Evolutionary conservation across 371 early-diverging fungal species (phyloP), one percentile per base, ranked within the genome.

Genomic region (Umbelopsis sp.): DNA sequence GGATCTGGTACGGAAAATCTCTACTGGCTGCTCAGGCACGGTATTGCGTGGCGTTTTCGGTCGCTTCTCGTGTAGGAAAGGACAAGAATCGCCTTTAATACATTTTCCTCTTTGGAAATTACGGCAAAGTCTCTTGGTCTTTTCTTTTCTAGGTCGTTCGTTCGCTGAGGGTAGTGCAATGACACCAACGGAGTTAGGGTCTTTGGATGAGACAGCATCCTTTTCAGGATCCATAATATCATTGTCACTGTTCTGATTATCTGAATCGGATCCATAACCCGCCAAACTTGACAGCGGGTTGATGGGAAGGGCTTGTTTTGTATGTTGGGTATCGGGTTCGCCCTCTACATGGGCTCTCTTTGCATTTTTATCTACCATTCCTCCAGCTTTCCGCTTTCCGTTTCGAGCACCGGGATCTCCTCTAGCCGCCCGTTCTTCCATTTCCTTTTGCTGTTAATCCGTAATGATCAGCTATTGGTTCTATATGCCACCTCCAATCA

Each of bases 141-240:
- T 52, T n/a, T 66, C 41, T 62, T 10, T 70, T 53, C 16, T 37
- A 35, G n/a, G 44, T 52, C 25, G 69, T 66, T 3, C 74, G 75
- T 20, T 4, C 29, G 69, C 74, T 12, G 80, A 79, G 6, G 57
- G 57, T 44, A 84, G 46, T 9, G 75, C 46, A 14, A 82, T 70
- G 45, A 79, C 82, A 11, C 85, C 86, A 50, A 80, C 79, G 0
- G 68, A 66, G 0, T 67, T 67, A 2, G 88, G 88, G 70, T 88
- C 85, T 63, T 88, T 88, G 35, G 88, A 86, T 0, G 81, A 72
- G 10, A 86, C 64, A 0, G 86, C 86, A 57, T 88, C 86, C 38
- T 66, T 74, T 32, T 83, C 80, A 12, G 77, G 78, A 63, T 86
- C 86, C 77, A 87, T 82, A 3, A 65, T 10, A 41, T 72, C 75